These are phyloP conservation scores for Effrenium voratum DNA, from an alignment of 73 alveolate genomes.

Conservation along the genomic window DNA sequence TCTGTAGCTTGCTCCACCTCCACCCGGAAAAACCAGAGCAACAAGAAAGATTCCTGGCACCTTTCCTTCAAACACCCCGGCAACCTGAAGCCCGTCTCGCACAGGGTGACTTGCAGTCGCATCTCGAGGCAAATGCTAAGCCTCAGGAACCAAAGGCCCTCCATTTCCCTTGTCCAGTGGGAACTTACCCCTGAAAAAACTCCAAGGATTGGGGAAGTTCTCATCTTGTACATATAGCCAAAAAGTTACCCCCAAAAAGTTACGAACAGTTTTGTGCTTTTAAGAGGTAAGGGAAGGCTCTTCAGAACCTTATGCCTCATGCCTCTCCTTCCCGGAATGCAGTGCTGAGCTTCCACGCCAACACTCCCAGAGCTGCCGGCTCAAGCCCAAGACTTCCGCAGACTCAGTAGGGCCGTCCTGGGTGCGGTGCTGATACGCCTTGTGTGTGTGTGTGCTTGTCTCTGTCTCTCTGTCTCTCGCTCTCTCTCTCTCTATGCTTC, in stretches of 20 bases:
- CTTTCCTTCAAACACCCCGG: no score
- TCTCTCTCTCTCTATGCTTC: no score
- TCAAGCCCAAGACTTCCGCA: conserved; percentile 14
- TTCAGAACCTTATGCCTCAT: neutral
- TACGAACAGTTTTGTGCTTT: neutral
- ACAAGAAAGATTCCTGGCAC: no score
- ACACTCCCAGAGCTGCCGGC: conserved; percentile 33
- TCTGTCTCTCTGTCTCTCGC: no score
- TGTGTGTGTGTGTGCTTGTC: no score
- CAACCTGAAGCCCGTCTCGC: no score
- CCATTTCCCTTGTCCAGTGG: neutral
- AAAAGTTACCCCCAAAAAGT: neutral
- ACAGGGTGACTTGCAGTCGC: no score
- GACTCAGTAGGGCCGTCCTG: neutral
- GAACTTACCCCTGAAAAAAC: neutral
- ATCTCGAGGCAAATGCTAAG: no score
- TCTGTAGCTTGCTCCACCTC: no score
- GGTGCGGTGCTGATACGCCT: no score
- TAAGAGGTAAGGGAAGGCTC: neutral
- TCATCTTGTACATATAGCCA: neutral
- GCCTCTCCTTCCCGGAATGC: neutral
- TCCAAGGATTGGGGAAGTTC: neutral
- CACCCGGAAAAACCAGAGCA: no score
- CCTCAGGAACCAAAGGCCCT: no score
- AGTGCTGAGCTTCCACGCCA: neutral